Base-by-base conservation (phyloP, 306 rosid species). In the Vigna trinervia region DNA sequence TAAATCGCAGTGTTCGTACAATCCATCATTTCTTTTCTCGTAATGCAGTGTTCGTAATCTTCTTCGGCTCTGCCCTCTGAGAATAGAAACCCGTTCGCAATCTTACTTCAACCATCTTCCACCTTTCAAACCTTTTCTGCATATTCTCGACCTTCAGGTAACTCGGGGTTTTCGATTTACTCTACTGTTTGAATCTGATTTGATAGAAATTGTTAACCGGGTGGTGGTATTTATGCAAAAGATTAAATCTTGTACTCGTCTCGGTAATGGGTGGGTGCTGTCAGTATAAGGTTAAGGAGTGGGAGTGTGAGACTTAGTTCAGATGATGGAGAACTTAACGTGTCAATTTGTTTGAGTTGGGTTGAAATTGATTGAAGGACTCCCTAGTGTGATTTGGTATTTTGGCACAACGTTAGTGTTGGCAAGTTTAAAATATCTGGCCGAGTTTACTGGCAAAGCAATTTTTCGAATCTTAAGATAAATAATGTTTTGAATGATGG, bases 61-160 rank as follows among this genome's bases (percentile, higher is more conserved):
- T 71, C 19, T 20, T 5, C 13, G 17, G 36, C 41, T 59, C 63
- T 46, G 6, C 54, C 57, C 41, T 43, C 11, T 19, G 17, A 69
- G 4, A 52, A 5, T 19, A 47, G 70, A 60, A 71, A 70, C 50
- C 56, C 17, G 53, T 32, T 56, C 14, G 41, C 52, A 17, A 20
- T 53, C 48, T 69, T 52, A 22, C 7, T 26, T 30, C n/a, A 36
- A 32, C 45, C 76, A 12, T 52, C 67, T 22, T 54, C 19, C 69
- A 69, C 59, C 69, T 58, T 19, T 66, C 68, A 8, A 47, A 20
- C 67, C 14, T 23, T 14, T 17, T 68, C 38, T 14, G 34, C 53
- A 41, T n/a, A 45, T 22, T 67, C 28, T 45, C 20, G 36, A 45
- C 36, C 38, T 22, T 68, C 74, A 60, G 86, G 89, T 82, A 71